A percentile compares a stretch with the other conserved stretches of the same genome.
Evolutionary conservation across 1,284 basidiomycete genomes (phyloP).

Genomic region (Trametes versicolor): DNA sequence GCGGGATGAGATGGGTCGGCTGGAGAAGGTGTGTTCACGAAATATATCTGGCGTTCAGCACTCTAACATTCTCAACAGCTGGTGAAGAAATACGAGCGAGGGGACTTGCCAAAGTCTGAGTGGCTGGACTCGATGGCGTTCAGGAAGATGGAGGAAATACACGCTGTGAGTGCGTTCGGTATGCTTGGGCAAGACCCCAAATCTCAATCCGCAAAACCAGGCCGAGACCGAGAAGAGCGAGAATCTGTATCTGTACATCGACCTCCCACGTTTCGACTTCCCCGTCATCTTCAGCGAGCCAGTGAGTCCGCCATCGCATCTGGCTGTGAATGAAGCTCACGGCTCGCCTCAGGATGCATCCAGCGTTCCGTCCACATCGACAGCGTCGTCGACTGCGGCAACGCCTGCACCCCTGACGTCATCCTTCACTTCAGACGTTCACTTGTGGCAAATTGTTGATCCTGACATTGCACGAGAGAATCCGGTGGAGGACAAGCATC

Average conservation of each 20-base stretch:
- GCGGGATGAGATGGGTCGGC: slow-evolving; percentile 91
- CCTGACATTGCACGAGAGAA: slow-evolving; percentile 93
- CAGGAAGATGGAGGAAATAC: slow-evolving; percentile 92
- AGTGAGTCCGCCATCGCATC: slow-evolving; percentile 50
- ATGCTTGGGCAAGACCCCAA: not conserved
- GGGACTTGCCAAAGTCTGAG: slow-evolving; percentile 92
- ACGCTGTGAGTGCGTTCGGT: slow-evolving; percentile 67
- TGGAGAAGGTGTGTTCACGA: slow-evolving; percentile 83
- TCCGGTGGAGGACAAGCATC: slow-evolving; percentile 97
- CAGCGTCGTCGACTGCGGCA: slow-evolving; percentile 47
- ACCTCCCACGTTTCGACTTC: slow-evolving; percentile 97
- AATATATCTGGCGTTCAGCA: no score
- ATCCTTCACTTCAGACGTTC: slow-evolving; percentile 67
- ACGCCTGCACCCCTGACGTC: slow-evolving; percentile 54
- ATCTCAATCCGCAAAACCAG: slow-evolving; percentile 49
- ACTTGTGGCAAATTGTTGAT: slow-evolving; percentile 92
- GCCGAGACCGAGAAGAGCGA: slow-evolving; percentile 90
- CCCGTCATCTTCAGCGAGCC: slow-evolving; percentile 97
- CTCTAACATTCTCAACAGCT: slow-evolving; percentile 58
- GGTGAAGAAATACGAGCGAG: slow-evolving; percentile 96
- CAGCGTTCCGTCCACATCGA: slow-evolving; percentile 50
- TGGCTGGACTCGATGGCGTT: slow-evolving; percentile 97
- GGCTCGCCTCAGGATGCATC: slow-evolving; percentile 45
- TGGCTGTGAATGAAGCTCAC: not conserved
- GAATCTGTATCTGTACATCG: slow-evolving; percentile 93